Percentiles rank a stretch among this genome's conserved stretches.
phyloP scores from a whole-genome alignment of 345 rosid genomes.

The Excoecaria cochinchinensis region DNA sequence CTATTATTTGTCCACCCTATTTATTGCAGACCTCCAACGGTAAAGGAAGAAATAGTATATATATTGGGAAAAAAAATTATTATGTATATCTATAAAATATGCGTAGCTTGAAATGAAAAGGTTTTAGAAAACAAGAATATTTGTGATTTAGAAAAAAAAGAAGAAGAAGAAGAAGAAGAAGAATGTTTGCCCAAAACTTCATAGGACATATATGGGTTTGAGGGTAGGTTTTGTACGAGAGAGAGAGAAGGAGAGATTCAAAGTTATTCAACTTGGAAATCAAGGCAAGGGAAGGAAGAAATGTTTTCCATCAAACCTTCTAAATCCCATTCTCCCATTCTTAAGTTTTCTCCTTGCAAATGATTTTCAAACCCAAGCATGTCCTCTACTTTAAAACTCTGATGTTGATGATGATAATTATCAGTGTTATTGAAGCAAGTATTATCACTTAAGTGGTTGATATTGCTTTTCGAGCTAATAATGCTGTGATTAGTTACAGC shows the following conservation, averaged over 20 bases:
- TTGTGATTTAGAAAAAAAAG: too few species aligned
- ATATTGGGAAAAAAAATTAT: neutral
- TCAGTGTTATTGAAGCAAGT: constrained; percentile 49
- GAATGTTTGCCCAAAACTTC: constrained; percentile 25
- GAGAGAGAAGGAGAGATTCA: constrained; percentile 1
- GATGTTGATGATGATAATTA: constrained; percentile 14
- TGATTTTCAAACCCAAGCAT: constrained; percentile 55
- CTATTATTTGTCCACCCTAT: neutral
- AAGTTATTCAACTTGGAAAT: constrained; percentile 62
- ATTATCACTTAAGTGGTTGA: constrained; percentile 40
- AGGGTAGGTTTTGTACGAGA: neutral
- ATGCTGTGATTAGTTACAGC: constrained; percentile 24
- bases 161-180: too few species aligned
- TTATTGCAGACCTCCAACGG: constrained; percentile 18
- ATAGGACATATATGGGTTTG: constrained; percentile 15
- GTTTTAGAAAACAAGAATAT: neutral
- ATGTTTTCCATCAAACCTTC: constrained; percentile 73
- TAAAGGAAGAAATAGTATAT: neutral
- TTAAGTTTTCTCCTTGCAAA: constrained; percentile 66
- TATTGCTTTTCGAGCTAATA: constrained; percentile 44
- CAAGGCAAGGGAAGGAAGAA: constrained; percentile 75
- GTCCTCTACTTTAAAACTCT: constrained; percentile 49
- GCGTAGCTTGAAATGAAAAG: neutral
- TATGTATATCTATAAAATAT: neutral
- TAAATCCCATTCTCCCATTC: constrained; percentile 88